These are phyloP conservation scores for Umbelopsis sp. DNA, from an alignment of 192 early-diverging fungal species.

Conservation along the genomic window DNA sequence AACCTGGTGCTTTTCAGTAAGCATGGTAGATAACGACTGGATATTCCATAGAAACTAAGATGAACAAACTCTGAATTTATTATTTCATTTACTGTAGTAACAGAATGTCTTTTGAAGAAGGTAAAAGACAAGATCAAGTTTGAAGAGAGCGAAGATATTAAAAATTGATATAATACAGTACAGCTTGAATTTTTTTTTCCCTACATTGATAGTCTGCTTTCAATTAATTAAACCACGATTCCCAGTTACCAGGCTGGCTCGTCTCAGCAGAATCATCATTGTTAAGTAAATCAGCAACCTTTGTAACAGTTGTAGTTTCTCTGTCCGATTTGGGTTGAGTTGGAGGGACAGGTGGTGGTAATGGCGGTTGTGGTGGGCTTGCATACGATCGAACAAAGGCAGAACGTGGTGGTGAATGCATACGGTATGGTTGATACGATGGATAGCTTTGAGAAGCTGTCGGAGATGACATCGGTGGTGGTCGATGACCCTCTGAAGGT, in stretches of 20 bases:
- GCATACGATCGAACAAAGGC: conserved; percentile 11
- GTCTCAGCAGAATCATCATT: conserved; percentile 38
- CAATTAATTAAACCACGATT: conserved; percentile 36
- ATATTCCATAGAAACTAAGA: too few species aligned
- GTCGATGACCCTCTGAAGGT: neutral
- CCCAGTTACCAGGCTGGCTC: conserved; percentile 31
- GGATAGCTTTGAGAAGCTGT: neutral
- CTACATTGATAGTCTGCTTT: neutral
- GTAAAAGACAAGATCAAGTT: too few species aligned
- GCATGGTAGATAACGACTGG: too few species aligned
- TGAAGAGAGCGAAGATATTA: neutral
- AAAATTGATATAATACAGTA: neutral
- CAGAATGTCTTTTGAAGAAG: too few species aligned
- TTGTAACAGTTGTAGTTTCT: conserved; percentile 23
- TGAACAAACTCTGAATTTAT: too few species aligned
- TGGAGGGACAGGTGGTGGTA: neutral
- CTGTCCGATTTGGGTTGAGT: neutral
- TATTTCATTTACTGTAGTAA: too few species aligned
- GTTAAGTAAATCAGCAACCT: conserved; percentile 38
- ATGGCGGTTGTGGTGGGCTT: neutral
- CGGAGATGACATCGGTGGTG: neutral
- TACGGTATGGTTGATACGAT: conserved; percentile 3
- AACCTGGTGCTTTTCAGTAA: too few species aligned
- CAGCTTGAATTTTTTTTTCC: neutral
- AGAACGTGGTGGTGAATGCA: conserved; percentile 14